Evolutionary conservation across 352 stramenopile genomes (phyloP), one percentile per base, ranked within the genome.

Genomic region (Blastocystis sp.): DNA sequence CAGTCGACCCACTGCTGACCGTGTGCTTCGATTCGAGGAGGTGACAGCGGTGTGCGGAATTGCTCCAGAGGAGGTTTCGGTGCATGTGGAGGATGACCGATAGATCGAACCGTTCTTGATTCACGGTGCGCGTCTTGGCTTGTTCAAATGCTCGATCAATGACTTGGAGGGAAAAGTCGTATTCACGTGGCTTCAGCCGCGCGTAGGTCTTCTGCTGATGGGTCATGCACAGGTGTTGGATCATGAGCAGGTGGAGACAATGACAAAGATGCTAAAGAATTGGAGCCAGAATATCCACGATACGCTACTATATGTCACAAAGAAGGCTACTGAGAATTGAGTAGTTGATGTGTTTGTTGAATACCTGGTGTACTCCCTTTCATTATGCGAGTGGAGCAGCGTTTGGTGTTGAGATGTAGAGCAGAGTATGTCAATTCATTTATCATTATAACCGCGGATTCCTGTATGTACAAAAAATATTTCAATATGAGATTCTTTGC

Each of bases 101-200:
- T 65, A 81, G 70, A 81, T 81, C 55, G 70, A 81, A 34, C 34
- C 43, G n/a, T 81, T 81, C n/a, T 43, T 81, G 70, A 81, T 81
- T 65, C 70, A 47, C 18, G 70, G 70, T 26, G 70, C 70, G 9
- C 53, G 70, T 30, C 45, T 81, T 20, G 70, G 70, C n/a, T 53
- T 81, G n/a, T 81, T 81, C 45, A 63, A 81, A 41, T 81, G 70
- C 39, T 5, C 11, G 30, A 81, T 81, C 24, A 81, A 81, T 41
- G 24, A 63, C 34, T 43, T 81, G 24, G 70, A 81, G 55, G 16
- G 65, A 26, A 81, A 81, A 53, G 70, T 81, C 18, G 70, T 81
- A 7, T 81, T 81, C 45, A 81, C 70, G 55, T 81, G 70, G 70
- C 45, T 81, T 34, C 70, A 81, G 43, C 43, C 70, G 4, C 39